Evolutionary conservation across 2,329 filamentous ascomycete species (phyloP), one percentile per base, ranked within the genome.

Genomic region (Pestalotiopsis sp.): DNA sequence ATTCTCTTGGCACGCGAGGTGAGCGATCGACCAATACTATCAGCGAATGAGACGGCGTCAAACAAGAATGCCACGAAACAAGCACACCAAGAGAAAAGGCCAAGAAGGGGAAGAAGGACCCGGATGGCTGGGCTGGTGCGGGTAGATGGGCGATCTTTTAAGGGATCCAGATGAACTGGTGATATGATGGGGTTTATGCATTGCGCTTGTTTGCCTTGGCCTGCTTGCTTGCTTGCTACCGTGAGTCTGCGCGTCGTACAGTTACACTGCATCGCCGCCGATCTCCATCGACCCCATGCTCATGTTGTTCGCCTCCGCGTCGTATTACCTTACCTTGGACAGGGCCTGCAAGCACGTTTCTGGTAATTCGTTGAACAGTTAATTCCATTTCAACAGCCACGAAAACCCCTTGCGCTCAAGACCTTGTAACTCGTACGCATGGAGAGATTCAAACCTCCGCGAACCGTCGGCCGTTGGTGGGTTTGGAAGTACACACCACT

Each of bases 41-140:
- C 13, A 45, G 58, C 13, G 56, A 60, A 17, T 17, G 17, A 31
- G 31, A 27, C 38, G 20, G 63, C 49, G 63, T 40, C 49, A 49
- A 49, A 14, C 11, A 31, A 13, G 23, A 66, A 66, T 36, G 31
- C 9, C 31, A 36, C 31, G 31, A 36, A 7, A 9, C 31, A 45
- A 25, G 36, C 63, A 57, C 36, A 52, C 65, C 65, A 66, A 60
- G 64, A 60, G 64, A 58, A 27, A 66, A 66, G 36, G 31, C 65
- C 27, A 66, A 49, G 56, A 40, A 64, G 38, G 20, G 4, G 38
- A 11, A 7, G 67, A 67, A 59, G 66, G 38, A 23, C 45, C 45
- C 45, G 45, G 20, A 23, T n/a, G 45, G 7, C 20, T 52, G 45
- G 45, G 17, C 27, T 65, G 25, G 36, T 64, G 61, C 63, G 63